Evolutionary conservation across 1,139 yeast genomes (phyloP), one percentile per base, ranked within the genome.

Genomic region (Kluyveromyces sp.): DNA sequence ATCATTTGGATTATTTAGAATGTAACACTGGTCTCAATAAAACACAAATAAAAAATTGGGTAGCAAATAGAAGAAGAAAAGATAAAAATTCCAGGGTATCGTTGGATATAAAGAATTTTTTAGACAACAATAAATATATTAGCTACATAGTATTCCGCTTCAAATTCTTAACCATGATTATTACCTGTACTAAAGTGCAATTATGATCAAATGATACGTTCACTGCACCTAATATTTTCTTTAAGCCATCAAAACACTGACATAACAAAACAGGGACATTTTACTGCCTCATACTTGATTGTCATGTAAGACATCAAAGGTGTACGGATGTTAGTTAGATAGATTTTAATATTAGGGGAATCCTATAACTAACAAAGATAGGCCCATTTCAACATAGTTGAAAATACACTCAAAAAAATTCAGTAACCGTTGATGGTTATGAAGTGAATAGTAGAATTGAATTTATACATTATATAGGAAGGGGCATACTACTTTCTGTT

Each of bases 21-120:
- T 39, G 36, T 4, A 46, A 48, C 25, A 57, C 61, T 30, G 33
- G 39, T 15, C 47, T 57, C n/a, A 50, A 57, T 15, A 47, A 46
- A 31, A 42, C 48, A 30, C 60, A 57, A 40, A 47, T 56, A 34
- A 57, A 56, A 47, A 57, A 58, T 45, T 55, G 62, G 62, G 50
- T 55, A 26, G 50, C 60, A 25, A 58, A 58, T 41, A 53, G 57
- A 50, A 51, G 62, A 41, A 50, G 62, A 46, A 57, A 55, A 48
- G 53, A 53, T 39, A 57, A 51, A 38, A 36, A 26, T 29, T 25
- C 42, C 26, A 37, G 28, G 7, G 39, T 46, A 15, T 43, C 39
- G 4, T 31, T 29, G 4, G 42, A 37, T 15, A 25, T 35, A 35
- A 35, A 5, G 8, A 35, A 35, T 10, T 35, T 25, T 21, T 35